A percentile compares a stretch with the other conserved stretches of the same genome.
phyloP scores from a whole-genome alignment of 2,329 filamentous ascomycete species.

The Furcasterigmium sp. region DNA sequence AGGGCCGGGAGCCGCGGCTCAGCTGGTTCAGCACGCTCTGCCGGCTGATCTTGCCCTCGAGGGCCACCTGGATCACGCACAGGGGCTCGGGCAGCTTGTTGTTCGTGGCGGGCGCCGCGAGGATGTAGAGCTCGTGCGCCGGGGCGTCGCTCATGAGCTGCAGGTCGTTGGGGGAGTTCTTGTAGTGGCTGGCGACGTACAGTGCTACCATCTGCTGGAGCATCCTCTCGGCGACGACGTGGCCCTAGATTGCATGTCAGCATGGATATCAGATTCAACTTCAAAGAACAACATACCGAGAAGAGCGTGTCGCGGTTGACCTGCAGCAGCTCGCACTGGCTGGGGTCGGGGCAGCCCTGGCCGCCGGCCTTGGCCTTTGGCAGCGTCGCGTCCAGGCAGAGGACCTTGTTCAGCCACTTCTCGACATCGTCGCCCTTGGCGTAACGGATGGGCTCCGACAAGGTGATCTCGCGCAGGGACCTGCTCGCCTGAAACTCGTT shows the following conservation, averaged over 20 bases:
- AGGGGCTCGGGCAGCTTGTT: constrained; percentile 84
- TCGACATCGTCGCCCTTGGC: constrained; percentile 86
- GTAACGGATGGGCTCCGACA: constrained; percentile 93
- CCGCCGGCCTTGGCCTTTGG: constrained; percentile 68
- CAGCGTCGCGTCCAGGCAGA: constrained; percentile 89
- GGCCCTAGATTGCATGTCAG: constrained; percentile 29
- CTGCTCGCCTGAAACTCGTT: constrained; percentile 59
- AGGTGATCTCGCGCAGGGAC: constrained; percentile 83
- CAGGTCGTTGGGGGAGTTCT: constrained; percentile 96
- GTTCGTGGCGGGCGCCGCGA: constrained; percentile 80
- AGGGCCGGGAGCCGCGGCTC: constrained; percentile 80
- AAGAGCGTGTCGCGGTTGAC: constrained; percentile 97
- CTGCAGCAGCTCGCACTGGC: constrained; percentile 83
- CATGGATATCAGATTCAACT: too few species aligned
- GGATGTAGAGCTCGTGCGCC: constrained; percentile 91
- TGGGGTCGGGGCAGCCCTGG: constrained; percentile 83
- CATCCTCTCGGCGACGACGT: constrained; percentile 94
- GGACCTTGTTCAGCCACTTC: constrained; percentile 90
- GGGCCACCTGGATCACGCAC: constrained; percentile 87
- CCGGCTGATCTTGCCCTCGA: constrained; percentile 92
- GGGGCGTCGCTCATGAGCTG: constrained; percentile 95
- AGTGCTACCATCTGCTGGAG: constrained; percentile 97
- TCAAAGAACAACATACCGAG: constrained; percentile 53
- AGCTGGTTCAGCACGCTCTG: constrained; percentile 88
- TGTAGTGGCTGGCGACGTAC: constrained; percentile 96